These are phyloP conservation scores for Naganishia vaughanmartiniae DNA, from an alignment of 768 basidiomycete genomes.

Conservation along the genomic window DNA sequence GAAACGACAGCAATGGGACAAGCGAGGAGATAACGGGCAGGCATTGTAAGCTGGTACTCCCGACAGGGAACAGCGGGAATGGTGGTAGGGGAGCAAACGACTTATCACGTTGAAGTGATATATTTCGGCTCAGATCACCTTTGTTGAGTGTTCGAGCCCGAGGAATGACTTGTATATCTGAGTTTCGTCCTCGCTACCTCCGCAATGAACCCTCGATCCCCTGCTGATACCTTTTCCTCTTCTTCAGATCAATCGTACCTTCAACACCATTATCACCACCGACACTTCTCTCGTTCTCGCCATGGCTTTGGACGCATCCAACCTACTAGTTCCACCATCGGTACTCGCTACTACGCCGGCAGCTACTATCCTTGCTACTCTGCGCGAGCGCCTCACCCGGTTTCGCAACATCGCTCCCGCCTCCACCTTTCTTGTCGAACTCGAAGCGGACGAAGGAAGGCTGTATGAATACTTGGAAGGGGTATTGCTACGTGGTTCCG, in stretches of 20 bases:
- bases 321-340: slow-evolving; percentile 33
- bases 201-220: no score
- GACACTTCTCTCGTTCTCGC: slow-evolving; percentile 39
- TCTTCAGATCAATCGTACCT: slow-evolving; percentile 40
- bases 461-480: slow-evolving; percentile 52
- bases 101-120: no score
- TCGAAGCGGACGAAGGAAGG: slow-evolving; percentile 43
- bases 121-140: no score
- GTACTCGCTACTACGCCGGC: slow-evolving; percentile 35
- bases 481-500: slow-evolving; percentile 37
- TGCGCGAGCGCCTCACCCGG: slow-evolving; percentile 43
- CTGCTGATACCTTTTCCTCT: background rate
- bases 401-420: slow-evolving; percentile 41
- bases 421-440: slow-evolving; percentile 27
- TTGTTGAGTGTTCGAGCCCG: no score
- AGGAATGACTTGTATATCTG: background rate
- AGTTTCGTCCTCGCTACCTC: background rate
- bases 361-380: slow-evolving; percentile 35
- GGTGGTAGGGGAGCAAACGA: no score
- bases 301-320: slow-evolving; percentile 35
- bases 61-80: no score
- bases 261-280: slow-evolving; percentile 38
- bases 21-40: no score
- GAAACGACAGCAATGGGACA: no score
- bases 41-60: no score